Evolutionary conservation across 495 filamentous ascomycete genomes (phyloP), one percentile per base, ranked within the genome.

Genomic region (Darksidea phi): DNA sequence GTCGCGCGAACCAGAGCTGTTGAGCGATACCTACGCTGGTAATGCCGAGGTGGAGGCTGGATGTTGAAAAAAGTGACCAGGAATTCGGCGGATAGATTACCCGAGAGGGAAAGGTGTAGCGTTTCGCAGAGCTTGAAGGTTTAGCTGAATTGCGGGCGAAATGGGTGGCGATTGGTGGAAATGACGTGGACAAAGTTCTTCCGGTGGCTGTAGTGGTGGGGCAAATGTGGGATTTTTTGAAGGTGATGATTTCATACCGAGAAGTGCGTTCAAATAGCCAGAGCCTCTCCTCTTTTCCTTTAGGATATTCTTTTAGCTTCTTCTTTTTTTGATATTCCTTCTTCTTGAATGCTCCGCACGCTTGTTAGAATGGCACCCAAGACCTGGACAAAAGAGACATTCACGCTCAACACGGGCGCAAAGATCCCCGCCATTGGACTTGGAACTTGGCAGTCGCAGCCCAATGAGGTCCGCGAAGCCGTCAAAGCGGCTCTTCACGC

Each of bases 401-500:
- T 80, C 76, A 88, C 83, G 68, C 87, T 93, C 66, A 91, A 91
- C 77, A 89, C 88, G 23, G 88, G 89, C 28, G 82, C 75, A 72
- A 82, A 85, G 74, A 92, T 95, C 64, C 91, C 90, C 21, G 87
- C 86, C 55, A 74, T 93, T 61, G 90, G 90, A 60, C 83, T 94
- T 32, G 90, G 90, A 12, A 94, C 90, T 1, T 95, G 89, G 89
- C 88, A 91, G 66, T 83, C 82, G 48, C 75, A 78, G 67, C 80
- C 81, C 50, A 81, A 79, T 57, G 78, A 86, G 70, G 83, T 90
- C 71, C 77, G 84, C 70, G 73, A 81, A 43, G 89, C 90, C 38
- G 91, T 95, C 53, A 84, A 85, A 73, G 79, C 81, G n/a, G 91
- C 91, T 12, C 77, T 94, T 23, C 77, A 84, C 47, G 80, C 79